Evolutionary conservation across 768 basidiomycete species (phyloP), one percentile per base, ranked within the genome.

Genomic region (Austroboletus eburneus): DNA sequence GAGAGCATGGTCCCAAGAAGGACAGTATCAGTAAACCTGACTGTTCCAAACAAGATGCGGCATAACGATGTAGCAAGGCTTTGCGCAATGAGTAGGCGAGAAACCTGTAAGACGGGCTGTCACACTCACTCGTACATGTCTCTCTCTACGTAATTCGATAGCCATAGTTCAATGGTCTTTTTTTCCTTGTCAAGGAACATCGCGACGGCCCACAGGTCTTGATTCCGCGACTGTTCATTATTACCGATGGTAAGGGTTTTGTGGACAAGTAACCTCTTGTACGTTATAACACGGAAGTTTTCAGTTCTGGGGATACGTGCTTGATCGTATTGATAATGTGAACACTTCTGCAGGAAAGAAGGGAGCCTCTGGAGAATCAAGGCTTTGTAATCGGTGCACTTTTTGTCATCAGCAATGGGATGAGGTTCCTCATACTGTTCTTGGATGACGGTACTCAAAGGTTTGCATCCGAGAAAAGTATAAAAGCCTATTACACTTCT

Each of bases 1-100:
- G 91, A 95, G 0, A 98, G 74, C 40, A 96, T 89, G 0, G 91
- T 93, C 77, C 88, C 85, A 52, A 97, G 83, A 10, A 96, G 66
- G 9, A 96, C 69, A 0, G 87, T 82, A 59, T 98, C 94, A 55
- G 91, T 88, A 17, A 81, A 77, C 61, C 85, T 84, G 1, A 83
- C 82, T 3, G 78, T 72, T 38, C 83, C 77, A 52, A 96, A 86
- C 20, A 95, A 66, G 3, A 85, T 64, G 12, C 82, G 80, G 61
- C 89, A 90, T 21, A 97, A 70, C 0, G 87, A 84, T 1, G 81
- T 81, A 0, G 93, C 85, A 5, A 96, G 83, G 63, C 91, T 91
- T 42, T 32, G 46, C 13, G 42, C n/a, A 2, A 6, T 35, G 6
- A 35, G 34, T 17, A 35, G 7, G 4, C 6, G 16, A 35, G 17